phyloP scores from a whole-genome alignment of 495 filamentous ascomycete genomes.

The Tuber umbilicatum region DNA sequence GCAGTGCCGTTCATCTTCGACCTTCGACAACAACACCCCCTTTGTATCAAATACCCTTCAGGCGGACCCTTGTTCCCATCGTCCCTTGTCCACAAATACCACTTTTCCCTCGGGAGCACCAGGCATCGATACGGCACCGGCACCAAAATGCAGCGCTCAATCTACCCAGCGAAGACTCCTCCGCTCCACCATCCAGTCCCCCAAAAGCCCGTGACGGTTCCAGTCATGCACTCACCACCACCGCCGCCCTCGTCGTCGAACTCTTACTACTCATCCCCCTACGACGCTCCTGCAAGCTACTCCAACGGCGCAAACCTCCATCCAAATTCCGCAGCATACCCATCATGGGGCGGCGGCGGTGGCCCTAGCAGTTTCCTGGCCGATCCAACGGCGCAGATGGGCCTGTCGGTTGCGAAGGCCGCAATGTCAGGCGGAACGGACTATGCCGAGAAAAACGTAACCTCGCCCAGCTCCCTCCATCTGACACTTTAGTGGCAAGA shows the following conservation, averaged over 20 bases:
- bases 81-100: not conserved
- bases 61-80: not conserved
- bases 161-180: constrained; percentile 73
- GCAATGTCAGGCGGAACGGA: constrained; percentile 84
- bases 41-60: not conserved
- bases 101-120: not conserved
- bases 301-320: constrained; percentile 40
- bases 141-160: constrained; percentile 67
- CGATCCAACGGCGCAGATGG: constrained; percentile 94
- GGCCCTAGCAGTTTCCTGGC: constrained; percentile 82
- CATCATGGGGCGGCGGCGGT: constrained; percentile 15
- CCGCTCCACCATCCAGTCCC: constrained; percentile 97
- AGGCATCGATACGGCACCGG: not conserved
- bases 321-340: constrained; percentile 49
- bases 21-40: not conserved
- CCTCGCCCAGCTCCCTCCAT: constrained; percentile 19
- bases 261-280: constrained; percentile 59
- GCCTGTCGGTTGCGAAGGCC: constrained; percentile 85
- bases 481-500: not conserved
- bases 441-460: constrained; percentile 86
- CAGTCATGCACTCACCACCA: constrained; percentile 95
- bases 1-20: not conserved
- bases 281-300: constrained; percentile 74
- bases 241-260: constrained; percentile 62
- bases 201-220: constrained; percentile 96